Base-by-base conservation (phyloP, 73 alveolate species). In the Tetrahymena borealis region DNA sequence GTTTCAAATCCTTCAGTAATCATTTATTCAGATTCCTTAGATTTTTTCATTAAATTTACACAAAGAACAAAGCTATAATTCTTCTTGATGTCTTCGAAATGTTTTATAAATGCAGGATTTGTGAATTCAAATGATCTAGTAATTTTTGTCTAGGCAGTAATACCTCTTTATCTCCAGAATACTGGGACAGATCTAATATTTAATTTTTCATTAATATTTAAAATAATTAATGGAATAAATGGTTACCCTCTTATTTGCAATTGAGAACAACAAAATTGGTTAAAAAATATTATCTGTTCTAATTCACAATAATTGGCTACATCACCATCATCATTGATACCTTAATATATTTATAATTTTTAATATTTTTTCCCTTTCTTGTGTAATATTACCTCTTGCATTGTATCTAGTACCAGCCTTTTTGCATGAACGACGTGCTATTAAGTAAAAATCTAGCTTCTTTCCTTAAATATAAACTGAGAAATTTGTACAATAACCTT, bases 321-420 rank as follows among this genome's bases (percentile, higher is more conserved):
- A 95, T 98, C 97, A 11, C 99, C 99, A 33, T 94, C 96, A 40
- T 93, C 94, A 95, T 98, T 99, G 6, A 98, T 96, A 20, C 85
- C 85, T 60, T 60, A 60, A 60, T 2, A 20, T 24, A 60, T 9
- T 1, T 24, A 18, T 60, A 15, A 28, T 2, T 24, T 11, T 7
- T n/a, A 42, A n/a, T 1, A 42, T 1, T 11, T 15, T 42, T 1
- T 12, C 16, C 6, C 6, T n/a, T n/a, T 42, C 11, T 42, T n/a
- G 6, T 24, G 2, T 3, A 42, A 42, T n/a, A n/a, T 24, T 60
- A 28, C 99, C 99, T 92, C 99, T 95, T 11, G 97, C 92, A 78
- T 96, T 94, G 91, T 97, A 98, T 92, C 99, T 96, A 32, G 99
- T 96, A 32, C 99, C 99, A 77, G 98, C 97, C 92, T 99, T 93